Conservation (phyloP, 2,329 filamentous ascomycete species). For the Arachnomyces sp. region DNA sequence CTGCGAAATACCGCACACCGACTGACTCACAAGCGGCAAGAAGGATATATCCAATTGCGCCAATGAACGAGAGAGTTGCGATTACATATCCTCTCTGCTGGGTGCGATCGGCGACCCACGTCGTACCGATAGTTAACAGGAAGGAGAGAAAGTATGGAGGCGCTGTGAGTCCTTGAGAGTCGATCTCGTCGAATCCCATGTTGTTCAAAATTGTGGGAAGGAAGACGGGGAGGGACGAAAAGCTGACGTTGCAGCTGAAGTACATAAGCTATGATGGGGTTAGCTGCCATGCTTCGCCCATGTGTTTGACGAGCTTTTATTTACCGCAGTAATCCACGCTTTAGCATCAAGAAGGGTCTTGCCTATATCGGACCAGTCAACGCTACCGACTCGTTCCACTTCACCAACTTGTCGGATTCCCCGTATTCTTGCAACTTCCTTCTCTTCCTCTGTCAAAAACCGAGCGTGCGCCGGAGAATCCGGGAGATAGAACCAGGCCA, state of each 20-base stretch:
- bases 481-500: constrained; percentile 50
- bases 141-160: constrained; percentile 65
- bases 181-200: constrained; percentile 61
- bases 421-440: constrained; percentile 48
- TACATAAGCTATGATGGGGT: constrained; percentile 41
- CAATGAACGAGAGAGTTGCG: constrained; percentile 48
- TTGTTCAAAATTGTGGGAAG: constrained; percentile 55
- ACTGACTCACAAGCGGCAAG: constrained; percentile 50
- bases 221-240: constrained; percentile 58
- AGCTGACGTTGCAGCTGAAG: constrained; percentile 58
- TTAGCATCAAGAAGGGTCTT: constrained; percentile 38
- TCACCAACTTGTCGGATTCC: constrained; percentile 48
- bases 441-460: constrained; percentile 53
- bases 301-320: constrained; percentile 7
- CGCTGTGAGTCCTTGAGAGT: constrained; percentile 64
- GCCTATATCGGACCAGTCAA: constrained; percentile 43
- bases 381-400: constrained; percentile 30
- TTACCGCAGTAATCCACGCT: constrained; percentile 42
- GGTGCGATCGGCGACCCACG: constrained; percentile 58
- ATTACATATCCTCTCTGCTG: constrained; percentile 59
- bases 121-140: constrained; percentile 52
- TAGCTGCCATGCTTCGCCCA: constrained; percentile 2
- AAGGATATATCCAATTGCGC: constrained; percentile 57
- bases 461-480: constrained; percentile 46
- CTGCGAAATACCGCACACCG: constrained; percentile 44